phyloP scores from a whole-genome alignment of 1,139 yeast genomes.

The Zygosaccharomyces pseudobailii region DNA sequence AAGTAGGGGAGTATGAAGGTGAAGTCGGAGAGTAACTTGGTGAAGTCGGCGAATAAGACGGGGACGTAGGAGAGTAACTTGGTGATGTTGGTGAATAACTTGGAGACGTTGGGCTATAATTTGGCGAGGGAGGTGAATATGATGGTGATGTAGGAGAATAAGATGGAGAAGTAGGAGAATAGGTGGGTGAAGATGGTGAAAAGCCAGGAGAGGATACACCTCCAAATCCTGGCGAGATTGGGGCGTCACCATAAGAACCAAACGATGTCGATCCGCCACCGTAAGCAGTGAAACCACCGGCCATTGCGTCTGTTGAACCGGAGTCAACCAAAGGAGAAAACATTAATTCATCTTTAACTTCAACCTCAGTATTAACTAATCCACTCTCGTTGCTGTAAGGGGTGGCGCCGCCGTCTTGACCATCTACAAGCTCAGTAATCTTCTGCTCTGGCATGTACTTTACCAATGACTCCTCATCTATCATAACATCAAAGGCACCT shows the following conservation, averaged over 20 bases:
- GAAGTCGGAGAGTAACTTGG: constrained; percentile 75
- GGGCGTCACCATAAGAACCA: constrained; percentile 54
- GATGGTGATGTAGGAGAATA: constrained; percentile 73
- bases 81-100: constrained; percentile 70
- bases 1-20: constrained; percentile 58
- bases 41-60: constrained; percentile 66
- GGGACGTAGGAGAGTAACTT: constrained; percentile 61
- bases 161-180: constrained; percentile 67
- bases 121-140: constrained; percentile 72
- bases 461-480: constrained; percentile 84
- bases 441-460: constrained; percentile 38
- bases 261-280: constrained; percentile 64
- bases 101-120: constrained; percentile 69
- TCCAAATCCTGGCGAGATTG: constrained; percentile 69
- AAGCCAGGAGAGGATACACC: constrained; percentile 69
- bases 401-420: constrained; percentile 84
- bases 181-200: constrained; percentile 70
- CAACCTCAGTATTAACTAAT: constrained; percentile 65
- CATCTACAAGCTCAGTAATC: constrained; percentile 41
- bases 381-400: constrained; percentile 84
- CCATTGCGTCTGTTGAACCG: constrained; percentile 61
- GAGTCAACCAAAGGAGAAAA: constrained; percentile 94
- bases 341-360: constrained; percentile 76
- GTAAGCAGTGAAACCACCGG: constrained; percentile 92
- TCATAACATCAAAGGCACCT: constrained; percentile 94